Conservation (phyloP, 2,329 filamentous ascomycete species). For the Mariannaea sp. region DNA sequence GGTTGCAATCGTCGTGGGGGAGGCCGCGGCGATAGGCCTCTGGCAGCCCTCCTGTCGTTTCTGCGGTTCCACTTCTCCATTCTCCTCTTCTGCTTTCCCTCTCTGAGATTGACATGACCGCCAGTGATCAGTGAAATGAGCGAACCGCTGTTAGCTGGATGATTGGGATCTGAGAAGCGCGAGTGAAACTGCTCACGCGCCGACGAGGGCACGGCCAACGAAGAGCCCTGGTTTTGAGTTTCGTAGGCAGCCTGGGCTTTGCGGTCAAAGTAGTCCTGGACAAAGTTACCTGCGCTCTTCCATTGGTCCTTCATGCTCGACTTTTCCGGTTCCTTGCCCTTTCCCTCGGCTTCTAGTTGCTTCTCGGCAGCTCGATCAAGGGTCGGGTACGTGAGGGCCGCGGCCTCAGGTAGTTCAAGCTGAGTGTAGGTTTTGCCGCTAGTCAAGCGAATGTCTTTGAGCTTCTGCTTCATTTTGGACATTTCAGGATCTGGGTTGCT, state of each 20-base stretch:
- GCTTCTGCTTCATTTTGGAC: too few relatives aligned
- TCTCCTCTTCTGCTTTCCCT: too few relatives aligned
- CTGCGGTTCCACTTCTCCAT: too few relatives aligned
- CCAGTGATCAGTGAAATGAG: slow-evolving; percentile 14
- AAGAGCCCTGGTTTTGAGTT: too few relatives aligned
- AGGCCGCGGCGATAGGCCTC: too few relatives aligned
- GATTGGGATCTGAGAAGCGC: slow-evolving; percentile 8
- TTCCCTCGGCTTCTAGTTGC: background rate
- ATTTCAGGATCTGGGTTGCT: too few relatives aligned
- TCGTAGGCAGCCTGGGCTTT: slow-evolving; percentile 9
- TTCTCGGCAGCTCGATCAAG: slow-evolving; percentile 2
- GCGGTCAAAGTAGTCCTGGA: slow-evolving; percentile 13
- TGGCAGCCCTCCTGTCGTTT: too few relatives aligned
- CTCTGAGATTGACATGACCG: slow-evolving; percentile 8
- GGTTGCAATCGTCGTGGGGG: too few relatives aligned
- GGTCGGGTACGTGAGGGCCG: slow-evolving; percentile 2
- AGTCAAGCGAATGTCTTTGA: too few relatives aligned
- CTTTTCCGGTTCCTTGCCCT: slow-evolving; percentile 6
- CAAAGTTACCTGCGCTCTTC: too few relatives aligned
- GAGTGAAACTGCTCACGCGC: background rate
- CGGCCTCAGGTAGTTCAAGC: slow-evolving; percentile 10
- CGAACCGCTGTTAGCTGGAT: slow-evolving; percentile 5
- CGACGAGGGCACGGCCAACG: too few relatives aligned
- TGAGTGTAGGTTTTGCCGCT: slow-evolving; percentile 11
- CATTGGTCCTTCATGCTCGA: too few relatives aligned